Evolutionary conservation across 192 early-diverging fungal genomes (phyloP).

Genomic region (Diversispora eburnea): DNA sequence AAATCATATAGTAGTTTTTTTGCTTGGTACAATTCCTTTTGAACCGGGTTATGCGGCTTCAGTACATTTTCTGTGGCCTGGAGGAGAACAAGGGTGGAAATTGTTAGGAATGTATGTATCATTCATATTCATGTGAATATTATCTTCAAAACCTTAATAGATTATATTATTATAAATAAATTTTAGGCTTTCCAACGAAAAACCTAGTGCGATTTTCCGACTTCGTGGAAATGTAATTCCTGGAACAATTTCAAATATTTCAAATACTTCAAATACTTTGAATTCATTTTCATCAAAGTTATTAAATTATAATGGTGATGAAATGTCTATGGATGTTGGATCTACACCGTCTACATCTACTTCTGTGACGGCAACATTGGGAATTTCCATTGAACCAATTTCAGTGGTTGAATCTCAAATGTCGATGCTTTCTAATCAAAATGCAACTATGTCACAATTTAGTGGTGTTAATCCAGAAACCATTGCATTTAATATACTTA

Average conservation of each 20-base stretch:
- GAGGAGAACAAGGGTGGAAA: conserved; percentile 64
- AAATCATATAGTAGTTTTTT: conserved; percentile 95
- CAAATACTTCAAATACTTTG: no score
- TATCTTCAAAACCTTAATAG: neutral
- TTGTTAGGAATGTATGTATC: conserved; percentile 60
- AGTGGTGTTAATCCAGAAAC: conserved; percentile 40
- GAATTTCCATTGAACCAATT: conserved; percentile 91
- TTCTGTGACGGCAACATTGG: conserved; percentile 63
- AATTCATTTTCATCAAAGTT: neutral
- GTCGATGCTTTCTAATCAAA: conserved; percentile 31
- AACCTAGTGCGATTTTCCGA: conserved; percentile 79
- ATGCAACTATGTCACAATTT: neutral
- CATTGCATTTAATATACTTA: conserved; percentile 58
- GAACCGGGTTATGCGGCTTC: conserved; percentile 89
- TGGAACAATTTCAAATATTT: neutral
- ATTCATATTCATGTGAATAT: neutral
- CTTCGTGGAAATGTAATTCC: conserved; percentile 37
- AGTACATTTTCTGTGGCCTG: conserved; percentile 89
- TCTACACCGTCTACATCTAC: conserved; percentile 23
- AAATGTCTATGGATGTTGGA: conserved; percentile 37
- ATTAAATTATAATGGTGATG: conserved; percentile 13
- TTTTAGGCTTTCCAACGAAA: conserved; percentile 70
- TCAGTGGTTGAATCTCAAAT: conserved; percentile 64
- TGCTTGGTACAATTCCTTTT: conserved; percentile 82
- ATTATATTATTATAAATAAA: neutral